Percentiles rank a stretch among this genome's conserved stretches.
These are phyloP conservation scores for Epichloe uncinata DNA, from an alignment of 2,329 filamentous ascomycete species.

Conservation along the genomic window DNA sequence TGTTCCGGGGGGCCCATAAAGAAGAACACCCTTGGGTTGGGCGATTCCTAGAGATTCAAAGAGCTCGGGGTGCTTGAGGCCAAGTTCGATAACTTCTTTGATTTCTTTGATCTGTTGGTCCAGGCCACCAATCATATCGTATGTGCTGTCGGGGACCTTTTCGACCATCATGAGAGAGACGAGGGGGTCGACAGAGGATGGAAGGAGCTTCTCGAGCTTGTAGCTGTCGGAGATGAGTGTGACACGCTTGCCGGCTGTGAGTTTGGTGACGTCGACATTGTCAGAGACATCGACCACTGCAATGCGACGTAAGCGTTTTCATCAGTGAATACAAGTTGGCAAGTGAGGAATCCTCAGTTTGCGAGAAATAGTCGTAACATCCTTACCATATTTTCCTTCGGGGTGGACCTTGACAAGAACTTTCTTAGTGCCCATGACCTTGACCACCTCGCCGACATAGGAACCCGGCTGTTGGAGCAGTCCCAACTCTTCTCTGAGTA, in stretches of 20 bases:
- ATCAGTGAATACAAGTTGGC: not conserved
- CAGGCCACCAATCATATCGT: constrained; percentile 98
- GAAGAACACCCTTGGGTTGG: constrained; percentile 90
- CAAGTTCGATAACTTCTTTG: constrained; percentile 98
- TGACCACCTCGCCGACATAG: constrained; percentile 98
- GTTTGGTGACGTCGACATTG: constrained; percentile 84
- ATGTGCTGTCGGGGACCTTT: constrained; percentile 98
- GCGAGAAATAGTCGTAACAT: not conserved
- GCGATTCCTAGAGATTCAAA: constrained; percentile 99
- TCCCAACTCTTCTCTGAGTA: constrained; percentile 89
- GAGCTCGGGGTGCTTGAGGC: constrained; percentile 93
- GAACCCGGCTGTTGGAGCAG: constrained; percentile 93
- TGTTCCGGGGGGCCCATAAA: constrained; percentile 93
- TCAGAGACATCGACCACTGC: constrained; percentile 92
- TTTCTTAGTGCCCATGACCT: constrained; percentile 99
- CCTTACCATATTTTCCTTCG: constrained; percentile 95
- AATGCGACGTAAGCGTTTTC: not conserved
- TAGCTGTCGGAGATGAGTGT: constrained; percentile 94
- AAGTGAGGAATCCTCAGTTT: too few relatives aligned
- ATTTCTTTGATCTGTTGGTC: constrained; percentile 99
- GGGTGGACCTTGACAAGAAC: constrained; percentile 98
- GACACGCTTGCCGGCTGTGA: constrained; percentile 94
- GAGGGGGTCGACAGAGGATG: constrained; percentile 93
- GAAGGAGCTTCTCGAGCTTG: constrained; percentile 97
- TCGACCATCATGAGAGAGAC: constrained; percentile 99